A percentile compares a stretch with the other conserved stretches of the same genome.
Conservation (phyloP, 768 basidiomycete species). For the Daedalea quercina region DNA sequence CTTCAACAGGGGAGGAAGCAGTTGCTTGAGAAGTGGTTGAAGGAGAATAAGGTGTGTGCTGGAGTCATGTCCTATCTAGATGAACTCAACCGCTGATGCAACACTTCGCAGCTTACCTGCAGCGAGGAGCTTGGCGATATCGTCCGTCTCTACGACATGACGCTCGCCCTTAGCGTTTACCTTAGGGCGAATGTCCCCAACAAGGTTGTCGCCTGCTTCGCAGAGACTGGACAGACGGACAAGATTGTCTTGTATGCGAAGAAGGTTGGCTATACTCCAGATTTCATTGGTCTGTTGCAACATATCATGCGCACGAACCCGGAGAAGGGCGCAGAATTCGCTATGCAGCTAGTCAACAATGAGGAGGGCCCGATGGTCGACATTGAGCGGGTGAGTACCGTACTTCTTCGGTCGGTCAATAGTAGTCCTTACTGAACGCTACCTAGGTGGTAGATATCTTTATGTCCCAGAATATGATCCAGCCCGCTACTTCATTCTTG, state of each 20-base stretch:
- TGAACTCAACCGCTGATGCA: background rate
- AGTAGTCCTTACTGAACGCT: background rate
- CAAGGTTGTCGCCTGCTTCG: constrained; percentile 99
- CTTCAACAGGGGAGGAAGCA: constrained; percentile 95
- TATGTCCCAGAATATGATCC: constrained; percentile 99
- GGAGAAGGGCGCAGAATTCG: constrained; percentile 98
- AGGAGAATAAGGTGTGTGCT: constrained; percentile 87
- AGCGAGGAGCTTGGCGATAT: constrained; percentile 98
- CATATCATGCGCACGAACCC: constrained; percentile 95
- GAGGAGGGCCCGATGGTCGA: constrained; percentile 91
- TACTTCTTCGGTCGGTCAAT: background rate
- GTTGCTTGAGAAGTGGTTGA: constrained; percentile 96
- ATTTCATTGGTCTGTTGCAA: constrained; percentile 87
- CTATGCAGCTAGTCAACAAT: constrained; percentile 89
- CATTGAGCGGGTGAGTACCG: constrained; percentile 69
- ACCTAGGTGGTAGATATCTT: constrained; percentile 91
- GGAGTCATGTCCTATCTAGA: background rate
- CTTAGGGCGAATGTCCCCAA: constrained; percentile 96
- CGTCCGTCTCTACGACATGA: constrained; percentile 92
- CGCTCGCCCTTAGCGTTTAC: constrained; percentile 94
- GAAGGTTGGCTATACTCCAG: constrained; percentile 91
- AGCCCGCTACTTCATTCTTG: constrained; percentile 96
- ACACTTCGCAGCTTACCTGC: constrained; percentile 72
- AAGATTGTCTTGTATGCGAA: constrained; percentile 98
- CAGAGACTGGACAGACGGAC: constrained; percentile 96